These are phyloP conservation scores for Talaromyces sp. DNA, from an alignment of 2,329 filamentous ascomycete species.

Conservation along the genomic window DNA sequence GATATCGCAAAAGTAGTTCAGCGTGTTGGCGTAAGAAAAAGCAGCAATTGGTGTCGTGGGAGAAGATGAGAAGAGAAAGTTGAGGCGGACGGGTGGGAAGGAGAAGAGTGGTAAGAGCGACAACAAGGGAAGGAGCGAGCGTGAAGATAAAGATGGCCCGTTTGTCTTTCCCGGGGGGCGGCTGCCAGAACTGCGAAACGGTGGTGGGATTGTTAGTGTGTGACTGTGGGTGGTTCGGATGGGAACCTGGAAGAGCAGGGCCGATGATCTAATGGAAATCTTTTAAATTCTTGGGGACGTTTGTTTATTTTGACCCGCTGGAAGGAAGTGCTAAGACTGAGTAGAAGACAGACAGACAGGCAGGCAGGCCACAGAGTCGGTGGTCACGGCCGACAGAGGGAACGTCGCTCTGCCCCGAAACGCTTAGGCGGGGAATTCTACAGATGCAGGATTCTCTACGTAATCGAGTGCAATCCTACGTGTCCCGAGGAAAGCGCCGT, in stretches of 20 bases:
- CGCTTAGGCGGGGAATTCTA: slow-evolving; percentile 14
- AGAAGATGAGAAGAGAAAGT: slow-evolving; percentile 9
- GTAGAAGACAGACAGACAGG: not conserved
- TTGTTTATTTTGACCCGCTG: slow-evolving; percentile 39
- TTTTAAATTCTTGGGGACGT: slow-evolving; percentile 13
- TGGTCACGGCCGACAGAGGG: slow-evolving; percentile 8
- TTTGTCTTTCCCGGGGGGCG: slow-evolving; percentile 1
- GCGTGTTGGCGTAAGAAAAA: slow-evolving; percentile 1
- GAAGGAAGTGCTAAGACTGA: not conserved
- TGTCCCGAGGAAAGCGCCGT: not conserved
- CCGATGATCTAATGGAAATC: slow-evolving; percentile 12
- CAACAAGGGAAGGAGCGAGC: slow-evolving; percentile 26
- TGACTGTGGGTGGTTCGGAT: slow-evolving; percentile 25
- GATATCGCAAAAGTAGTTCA: not conserved
- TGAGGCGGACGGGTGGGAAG: slow-evolving; percentile 22
- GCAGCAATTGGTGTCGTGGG: slow-evolving; percentile 5
- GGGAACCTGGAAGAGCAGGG: slow-evolving; percentile 2
- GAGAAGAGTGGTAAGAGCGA: slow-evolving; percentile 23
- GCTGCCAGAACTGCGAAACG: slow-evolving; percentile 2
- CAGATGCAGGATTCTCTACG: not conserved
- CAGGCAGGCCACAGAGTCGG: not conserved
- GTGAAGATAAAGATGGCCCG: slow-evolving; percentile 16
- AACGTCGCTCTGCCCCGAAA: slow-evolving; percentile 13
- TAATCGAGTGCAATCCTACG: not conserved
- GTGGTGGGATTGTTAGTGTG: not conserved